Base-by-base conservation (phyloP, 2,329 filamentous ascomycete species). In the Cytospora leucostoma region DNA sequence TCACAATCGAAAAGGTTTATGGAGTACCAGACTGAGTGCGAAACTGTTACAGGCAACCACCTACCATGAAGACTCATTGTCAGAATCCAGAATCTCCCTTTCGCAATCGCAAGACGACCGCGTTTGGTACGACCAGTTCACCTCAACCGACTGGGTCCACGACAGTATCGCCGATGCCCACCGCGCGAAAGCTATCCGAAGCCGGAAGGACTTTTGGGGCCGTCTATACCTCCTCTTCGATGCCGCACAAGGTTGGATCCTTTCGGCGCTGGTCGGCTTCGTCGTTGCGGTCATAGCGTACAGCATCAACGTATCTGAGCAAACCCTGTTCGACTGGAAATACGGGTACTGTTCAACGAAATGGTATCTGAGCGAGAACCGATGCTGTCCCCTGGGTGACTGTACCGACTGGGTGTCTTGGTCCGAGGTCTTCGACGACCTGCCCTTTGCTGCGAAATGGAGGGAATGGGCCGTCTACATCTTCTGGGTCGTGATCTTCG, bases 91-190 rank as follows among this genome's bases (percentile, higher is more conserved):
- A 71, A 78, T 82, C 38, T 88, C 86, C 5, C 77, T 90, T 11
- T 88, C 87, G 69, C 80, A 88, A 56, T 88, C 87, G 69, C 80
- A 88, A 57, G 91, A 97, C 72, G 93, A 98, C 69, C 88, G 95
- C 65, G 90, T 96, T 11, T 98, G 95, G 95, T 98, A 98, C 77
- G 95, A 99, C 79, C 95, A 99, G 76, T 97, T 97, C 72, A 97
- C 93, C 7, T 96, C 92, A 7, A 97, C 92, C 61, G 94, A 99
- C 75, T 99, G 95, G 95, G 93, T 99, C 0, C 94, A 97, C 74
- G 95, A 99, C 76, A 93, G 90, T 74, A 97, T 99, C 69, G 92
- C 93, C 71, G 95, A 98, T 76, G 92, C 93, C 11, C 92, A 93
- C 70, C 90, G 95, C 33, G 87, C 96, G 56, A 95, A 96, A 74